A percentile compares a stretch with the other conserved stretches of the same genome.
Evolutionary conservation across 2,329 filamentous ascomycete genomes (phyloP).

Genomic region (Diaporthe longicolla): DNA sequence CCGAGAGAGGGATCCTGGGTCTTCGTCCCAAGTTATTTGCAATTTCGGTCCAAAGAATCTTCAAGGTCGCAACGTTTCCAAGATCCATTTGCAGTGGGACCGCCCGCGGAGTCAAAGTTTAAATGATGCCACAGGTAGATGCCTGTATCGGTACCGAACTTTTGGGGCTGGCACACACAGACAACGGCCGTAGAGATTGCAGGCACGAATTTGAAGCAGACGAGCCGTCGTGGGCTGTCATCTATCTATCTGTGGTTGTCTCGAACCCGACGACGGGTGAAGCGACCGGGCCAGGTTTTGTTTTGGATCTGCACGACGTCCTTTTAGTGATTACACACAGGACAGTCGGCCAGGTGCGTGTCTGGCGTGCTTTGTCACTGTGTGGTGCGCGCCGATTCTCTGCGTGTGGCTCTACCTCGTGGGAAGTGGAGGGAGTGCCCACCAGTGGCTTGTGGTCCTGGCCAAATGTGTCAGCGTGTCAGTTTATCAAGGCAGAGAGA

Average conservation of each 20-base stretch:
- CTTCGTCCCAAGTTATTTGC: constrained; percentile 30
- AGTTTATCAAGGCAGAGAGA: neutral
- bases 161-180: constrained; percentile 28
- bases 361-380: neutral
- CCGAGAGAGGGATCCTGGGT: constrained; percentile 19
- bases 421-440: constrained; percentile 27
- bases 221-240: neutral
- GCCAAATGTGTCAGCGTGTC: neutral
- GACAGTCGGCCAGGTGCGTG: neutral
- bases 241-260: neutral
- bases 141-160: constrained; percentile 23
- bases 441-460: neutral
- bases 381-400: neutral
- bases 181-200: constrained; percentile 25
- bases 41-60: constrained; percentile 36
- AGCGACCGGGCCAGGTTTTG: constrained; percentile 10
- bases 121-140: constrained; percentile 35
- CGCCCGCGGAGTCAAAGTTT: constrained; percentile 28
- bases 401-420: constrained; percentile 18
- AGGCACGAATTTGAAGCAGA: constrained; percentile 4
- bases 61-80: constrained; percentile 34
- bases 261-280: constrained; percentile 7
- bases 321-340: neutral
- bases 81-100: constrained; percentile 33
- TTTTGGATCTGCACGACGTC: constrained; percentile 1